A percentile compares a stretch with the other conserved stretches of the same genome.
These are phyloP conservation scores for Leccinum variabile DNA, from an alignment of 1,284 basidiomycete genomes.

Conservation along the genomic window DNA sequence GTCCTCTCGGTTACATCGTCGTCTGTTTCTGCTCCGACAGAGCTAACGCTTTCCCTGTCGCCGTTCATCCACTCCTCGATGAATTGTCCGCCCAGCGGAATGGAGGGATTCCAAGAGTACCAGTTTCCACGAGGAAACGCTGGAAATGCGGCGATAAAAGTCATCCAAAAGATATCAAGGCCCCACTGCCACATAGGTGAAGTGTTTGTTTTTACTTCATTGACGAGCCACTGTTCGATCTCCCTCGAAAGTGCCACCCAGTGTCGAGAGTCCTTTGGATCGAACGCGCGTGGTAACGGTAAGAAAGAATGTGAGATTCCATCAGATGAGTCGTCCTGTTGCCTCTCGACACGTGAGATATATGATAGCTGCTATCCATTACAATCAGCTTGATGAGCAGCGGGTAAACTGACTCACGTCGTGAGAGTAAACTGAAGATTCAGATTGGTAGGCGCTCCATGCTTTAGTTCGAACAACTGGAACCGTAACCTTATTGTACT, in stretches of 20 bases:
- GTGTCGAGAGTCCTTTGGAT: not conserved
- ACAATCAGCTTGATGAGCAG: not conserved
- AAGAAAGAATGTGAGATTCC: not conserved
- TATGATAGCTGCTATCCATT: not conserved
- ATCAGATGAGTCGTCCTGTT: not conserved
- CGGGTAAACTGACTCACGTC: not conserved
- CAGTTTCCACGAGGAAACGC: not conserved
- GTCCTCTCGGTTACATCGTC: not conserved
- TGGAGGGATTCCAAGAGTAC: not conserved
- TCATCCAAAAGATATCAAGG: not conserved
- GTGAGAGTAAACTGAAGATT: not conserved
- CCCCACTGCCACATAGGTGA: not conserved
- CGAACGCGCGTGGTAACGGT: not conserved
- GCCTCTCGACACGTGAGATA: not conserved
- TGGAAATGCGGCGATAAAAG: not conserved
- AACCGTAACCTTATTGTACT: not conserved
- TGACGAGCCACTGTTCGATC: not conserved
- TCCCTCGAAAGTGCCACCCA: not conserved
- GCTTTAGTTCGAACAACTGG: not conserved
- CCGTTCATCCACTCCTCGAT: not conserved
- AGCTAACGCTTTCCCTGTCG: not conserved
- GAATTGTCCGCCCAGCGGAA: not conserved
- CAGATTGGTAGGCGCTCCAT: not conserved
- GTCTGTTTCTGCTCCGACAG: not conserved
- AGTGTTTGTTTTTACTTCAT: not conserved